Percentiles rank a stretch among this genome's conserved stretches.
Conservation (phyloP, 2,329 filamentous ascomycete species). For the Microsporum canis region DNA sequence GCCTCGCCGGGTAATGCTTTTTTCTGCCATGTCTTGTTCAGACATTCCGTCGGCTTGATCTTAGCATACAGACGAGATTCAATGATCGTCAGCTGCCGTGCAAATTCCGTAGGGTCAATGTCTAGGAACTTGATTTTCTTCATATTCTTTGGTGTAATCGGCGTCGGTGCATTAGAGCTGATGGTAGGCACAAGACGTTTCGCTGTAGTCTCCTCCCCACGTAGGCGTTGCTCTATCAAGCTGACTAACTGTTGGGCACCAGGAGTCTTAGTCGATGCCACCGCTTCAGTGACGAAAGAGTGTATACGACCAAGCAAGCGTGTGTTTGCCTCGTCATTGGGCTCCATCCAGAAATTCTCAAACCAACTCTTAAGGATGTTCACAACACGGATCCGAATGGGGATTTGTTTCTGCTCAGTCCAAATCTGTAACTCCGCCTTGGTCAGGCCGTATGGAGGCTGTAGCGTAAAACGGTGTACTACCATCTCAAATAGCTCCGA, state of each 20-base stretch:
- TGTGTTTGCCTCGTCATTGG: conserved; percentile 71
- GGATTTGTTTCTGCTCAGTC: conserved; percentile 90
- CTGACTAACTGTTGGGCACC: conserved; percentile 75
- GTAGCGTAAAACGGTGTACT: conserved; percentile 81
- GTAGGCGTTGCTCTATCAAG: conserved; percentile 76
- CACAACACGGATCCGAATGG: conserved; percentile 88
- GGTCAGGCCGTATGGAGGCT: conserved; percentile 72
- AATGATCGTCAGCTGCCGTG: conserved; percentile 93
- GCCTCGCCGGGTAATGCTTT: conserved; percentile 60
- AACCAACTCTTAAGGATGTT: conserved; percentile 99
- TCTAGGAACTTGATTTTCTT: conserved; percentile 98
- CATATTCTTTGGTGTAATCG: conserved; percentile 97
- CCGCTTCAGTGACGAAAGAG: conserved; percentile 79
- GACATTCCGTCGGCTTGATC: conserved; percentile 87
- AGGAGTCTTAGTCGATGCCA: conserved; percentile 86
- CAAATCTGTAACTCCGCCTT: conserved; percentile 70
- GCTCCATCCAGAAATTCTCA: conserved; percentile 98
- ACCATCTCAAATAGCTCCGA: conserved; percentile 85
- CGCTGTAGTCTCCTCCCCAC: conserved; percentile 73
- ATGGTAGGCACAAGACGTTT: conserved; percentile 80
- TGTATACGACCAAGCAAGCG: conserved; percentile 80
- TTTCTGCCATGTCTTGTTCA: conserved; percentile 99
- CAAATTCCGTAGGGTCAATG: conserved; percentile 91
- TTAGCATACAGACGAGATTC: conserved; percentile 91
- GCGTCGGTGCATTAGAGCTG: conserved; percentile 67